Conservation (phyloP, 768 basidiomycete species). For the Pilatotrama ljubarskyi region DNA sequence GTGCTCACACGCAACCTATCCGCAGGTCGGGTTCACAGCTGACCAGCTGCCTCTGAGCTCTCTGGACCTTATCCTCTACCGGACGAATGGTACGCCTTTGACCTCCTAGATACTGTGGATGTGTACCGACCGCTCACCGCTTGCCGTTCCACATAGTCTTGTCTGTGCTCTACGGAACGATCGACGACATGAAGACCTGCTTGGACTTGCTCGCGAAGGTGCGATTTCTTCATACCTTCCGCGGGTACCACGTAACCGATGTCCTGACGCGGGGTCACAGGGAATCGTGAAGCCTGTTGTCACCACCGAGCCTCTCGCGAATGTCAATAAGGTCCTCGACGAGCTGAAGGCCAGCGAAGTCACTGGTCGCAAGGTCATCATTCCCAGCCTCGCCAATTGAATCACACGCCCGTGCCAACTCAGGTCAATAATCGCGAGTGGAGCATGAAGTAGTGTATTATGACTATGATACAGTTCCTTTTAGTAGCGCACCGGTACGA, state of each 20-base stretch:
- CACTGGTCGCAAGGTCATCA: slow-evolving; percentile 2
- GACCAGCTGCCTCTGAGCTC: slow-evolving; percentile 8
- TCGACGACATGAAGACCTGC: slow-evolving; percentile 9
- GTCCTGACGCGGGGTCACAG: background rate
- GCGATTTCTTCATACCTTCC: background rate
- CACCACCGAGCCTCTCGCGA: slow-evolving; percentile 1
- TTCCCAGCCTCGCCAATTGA: background rate
- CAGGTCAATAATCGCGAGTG: background rate
- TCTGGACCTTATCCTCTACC: background rate
- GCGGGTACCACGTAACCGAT: background rate
- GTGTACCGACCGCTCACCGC: too few relatives aligned
- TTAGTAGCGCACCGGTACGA: too few relatives aligned
- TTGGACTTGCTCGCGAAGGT: slow-evolving; percentile 11
- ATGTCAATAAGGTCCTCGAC: slow-evolving; percentile 8
- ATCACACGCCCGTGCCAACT: too few relatives aligned
- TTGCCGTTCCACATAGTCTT: background rate
- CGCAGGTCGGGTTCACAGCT: background rate
- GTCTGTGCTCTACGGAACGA: slow-evolving; percentile 1
- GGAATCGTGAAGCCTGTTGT: slow-evolving; percentile 11
- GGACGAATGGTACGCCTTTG: background rate
- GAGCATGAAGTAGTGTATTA: background rate
- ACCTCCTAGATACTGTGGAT: too few relatives aligned
- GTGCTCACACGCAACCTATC: background rate
- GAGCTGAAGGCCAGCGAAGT: slow-evolving; percentile 3
- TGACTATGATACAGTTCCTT: background rate